phyloP scores from a whole-genome alignment of 2,329 filamentous ascomycete genomes.

The Lachnellula subtilissima region DNA sequence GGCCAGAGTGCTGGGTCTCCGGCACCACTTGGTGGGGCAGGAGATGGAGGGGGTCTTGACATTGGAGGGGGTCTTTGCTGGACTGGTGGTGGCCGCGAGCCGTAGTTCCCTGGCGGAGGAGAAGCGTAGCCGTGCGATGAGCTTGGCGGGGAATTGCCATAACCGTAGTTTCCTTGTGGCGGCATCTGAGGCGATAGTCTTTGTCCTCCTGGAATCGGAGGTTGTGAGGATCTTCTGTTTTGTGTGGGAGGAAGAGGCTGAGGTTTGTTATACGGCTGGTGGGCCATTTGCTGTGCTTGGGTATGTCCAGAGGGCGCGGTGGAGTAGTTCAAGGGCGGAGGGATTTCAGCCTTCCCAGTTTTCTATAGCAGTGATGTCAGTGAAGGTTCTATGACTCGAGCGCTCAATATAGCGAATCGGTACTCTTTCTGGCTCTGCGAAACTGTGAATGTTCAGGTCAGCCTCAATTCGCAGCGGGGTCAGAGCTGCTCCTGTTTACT shows the following conservation, averaged over 20 bases:
- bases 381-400: neutral
- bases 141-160: constrained; percentile 32
- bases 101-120: constrained; percentile 37
- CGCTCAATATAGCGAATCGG: constrained; percentile 20
- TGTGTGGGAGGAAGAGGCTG: constrained; percentile 25
- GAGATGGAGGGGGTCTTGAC: constrained; percentile 62
- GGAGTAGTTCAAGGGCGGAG: constrained; percentile 13
- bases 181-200: constrained; percentile 25
- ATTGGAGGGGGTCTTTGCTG: constrained; percentile 46
- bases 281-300: constrained; percentile 33
- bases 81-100: constrained; percentile 36
- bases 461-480: constrained; percentile 2
- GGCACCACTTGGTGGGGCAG: constrained; percentile 50
- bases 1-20: constrained; percentile 70
- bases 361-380: constrained; percentile 7
- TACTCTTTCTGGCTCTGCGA: constrained; percentile 46
- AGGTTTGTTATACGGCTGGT: constrained; percentile 25
- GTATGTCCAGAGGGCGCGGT: constrained; percentile 23
- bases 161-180: constrained; percentile 23
- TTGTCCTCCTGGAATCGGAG: constrained; percentile 4
- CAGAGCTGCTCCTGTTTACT: constrained; percentile 32
- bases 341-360: constrained; percentile 5
- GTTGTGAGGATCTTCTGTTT: constrained; percentile 2
- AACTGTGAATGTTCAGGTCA: constrained; percentile 34
- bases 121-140: constrained; percentile 38